Conservation (phyloP, 441 rosid species). For the Viola pubescens region DNA sequence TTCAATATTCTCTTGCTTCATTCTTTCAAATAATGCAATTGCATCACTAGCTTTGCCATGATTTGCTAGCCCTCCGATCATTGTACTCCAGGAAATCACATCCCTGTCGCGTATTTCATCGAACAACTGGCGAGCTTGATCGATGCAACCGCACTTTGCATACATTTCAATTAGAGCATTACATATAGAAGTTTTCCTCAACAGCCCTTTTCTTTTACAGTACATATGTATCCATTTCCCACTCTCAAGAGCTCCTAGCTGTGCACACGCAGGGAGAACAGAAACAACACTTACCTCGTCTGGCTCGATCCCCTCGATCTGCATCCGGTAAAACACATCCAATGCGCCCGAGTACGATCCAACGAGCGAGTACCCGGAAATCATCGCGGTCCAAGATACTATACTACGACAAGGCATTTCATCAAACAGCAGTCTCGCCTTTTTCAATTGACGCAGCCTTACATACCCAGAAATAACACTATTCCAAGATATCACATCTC, state of each 20-base stretch:
- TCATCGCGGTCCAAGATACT: slow-evolving; percentile 59
- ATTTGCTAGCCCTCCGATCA: slow-evolving; percentile 49
- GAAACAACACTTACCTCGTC: slow-evolving; percentile 54
- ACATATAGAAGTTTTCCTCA: slow-evolving; percentile 30
- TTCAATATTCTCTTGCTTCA: slow-evolving; percentile 26
- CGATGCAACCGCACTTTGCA: slow-evolving; percentile 43
- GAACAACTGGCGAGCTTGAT: slow-evolving; percentile 33
- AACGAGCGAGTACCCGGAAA: slow-evolving; percentile 33
- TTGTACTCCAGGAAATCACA: slow-evolving; percentile 60
- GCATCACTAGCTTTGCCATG: slow-evolving; percentile 42
- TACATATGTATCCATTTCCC: slow-evolving; percentile 61
- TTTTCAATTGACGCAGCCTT: slow-evolving; percentile 39
- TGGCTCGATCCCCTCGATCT: slow-evolving; percentile 37
- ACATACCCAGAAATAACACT: slow-evolving; percentile 42
- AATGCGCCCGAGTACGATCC: slow-evolving; percentile 39
- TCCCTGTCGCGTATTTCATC: slow-evolving; percentile 29
- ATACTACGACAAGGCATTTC: slow-evolving; percentile 31
- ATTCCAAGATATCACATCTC: slow-evolving; percentile 54
- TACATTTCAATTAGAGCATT: slow-evolving; percentile 58
- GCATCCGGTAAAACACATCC: slow-evolving; percentile 42
- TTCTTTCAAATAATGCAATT: slow-evolving; percentile 29
- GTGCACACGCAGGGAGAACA: slow-evolving; percentile 51
- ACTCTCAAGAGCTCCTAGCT: slow-evolving; percentile 51
- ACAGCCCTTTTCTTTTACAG: slow-evolving; percentile 31
- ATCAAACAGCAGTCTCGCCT: slow-evolving; percentile 36